Percentiles rank a stretch among this genome's conserved stretches.
These are phyloP conservation scores for Flaveria linearis DNA, from an alignment of 129 eudicot species.

Conservation along the genomic window DNA sequence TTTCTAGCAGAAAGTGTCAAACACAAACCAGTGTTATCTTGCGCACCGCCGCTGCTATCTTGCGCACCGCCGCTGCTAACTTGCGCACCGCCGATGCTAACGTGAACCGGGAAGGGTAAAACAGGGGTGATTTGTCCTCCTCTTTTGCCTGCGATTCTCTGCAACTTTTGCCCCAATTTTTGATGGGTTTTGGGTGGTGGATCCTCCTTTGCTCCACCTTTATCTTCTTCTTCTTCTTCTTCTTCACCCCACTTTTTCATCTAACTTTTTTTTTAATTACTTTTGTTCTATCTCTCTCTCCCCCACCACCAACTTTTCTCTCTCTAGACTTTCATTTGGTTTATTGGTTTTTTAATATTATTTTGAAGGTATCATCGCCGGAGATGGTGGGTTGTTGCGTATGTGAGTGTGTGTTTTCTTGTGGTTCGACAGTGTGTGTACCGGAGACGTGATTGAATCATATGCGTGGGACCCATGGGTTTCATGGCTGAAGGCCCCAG, in stretches of 20 bases:
- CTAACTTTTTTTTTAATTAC: slow-evolving; percentile 22
- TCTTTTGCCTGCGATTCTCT: slow-evolving; percentile 54
- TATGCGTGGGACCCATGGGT: slow-evolving; percentile 27
- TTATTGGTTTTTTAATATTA: slow-evolving; percentile 22
- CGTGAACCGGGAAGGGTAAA: slow-evolving; percentile 41
- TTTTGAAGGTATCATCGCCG: slow-evolving; percentile 10
- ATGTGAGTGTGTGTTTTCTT: background rate
- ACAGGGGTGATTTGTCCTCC: slow-evolving; percentile 75
- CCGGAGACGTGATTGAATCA: slow-evolving; percentile 32
- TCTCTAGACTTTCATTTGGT: slow-evolving; percentile 35
- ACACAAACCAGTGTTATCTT: slow-evolving; percentile 18
- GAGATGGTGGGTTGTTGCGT: slow-evolving; percentile 9
- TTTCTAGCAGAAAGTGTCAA: slow-evolving; percentile 66
- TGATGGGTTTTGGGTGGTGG: slow-evolving; percentile 62
- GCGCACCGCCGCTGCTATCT: slow-evolving; percentile 6
- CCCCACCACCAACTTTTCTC: slow-evolving; percentile 45
- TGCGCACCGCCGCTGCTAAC: slow-evolving; percentile 31
- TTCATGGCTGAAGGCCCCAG: slow-evolving; percentile 15
- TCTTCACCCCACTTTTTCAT: slow-evolving; percentile 52
- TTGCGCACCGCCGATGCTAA: slow-evolving; percentile 29
- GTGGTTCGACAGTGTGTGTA: slow-evolving; percentile 19
- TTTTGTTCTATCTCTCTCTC: background rate
- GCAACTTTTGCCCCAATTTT: slow-evolving; percentile 71
- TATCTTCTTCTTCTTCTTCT: slow-evolving; percentile 31
- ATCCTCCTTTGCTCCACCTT: slow-evolving; percentile 46